Conservation (phyloP, 2,329 filamentous ascomycete genomes). For the Teratosphaeriaceae sp. region DNA sequence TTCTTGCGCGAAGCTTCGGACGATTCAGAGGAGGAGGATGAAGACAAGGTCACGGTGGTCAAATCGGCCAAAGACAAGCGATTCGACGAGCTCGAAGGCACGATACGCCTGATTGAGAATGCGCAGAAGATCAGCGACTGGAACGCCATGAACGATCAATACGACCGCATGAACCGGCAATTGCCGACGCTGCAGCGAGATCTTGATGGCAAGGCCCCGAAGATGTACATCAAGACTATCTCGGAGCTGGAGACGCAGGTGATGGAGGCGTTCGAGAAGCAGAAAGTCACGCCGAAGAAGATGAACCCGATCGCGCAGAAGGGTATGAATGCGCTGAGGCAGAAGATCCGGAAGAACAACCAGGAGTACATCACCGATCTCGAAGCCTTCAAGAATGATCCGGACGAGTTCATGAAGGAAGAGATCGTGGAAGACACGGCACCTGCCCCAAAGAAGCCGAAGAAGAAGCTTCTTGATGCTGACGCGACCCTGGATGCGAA, state of each 20-base stretch:
- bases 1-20: slow-evolving; percentile 68
- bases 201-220: slow-evolving; percentile 70
- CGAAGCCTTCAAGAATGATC: slow-evolving; percentile 77
- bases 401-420: slow-evolving; percentile 81
- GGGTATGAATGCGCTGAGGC: slow-evolving; percentile 93
- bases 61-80: slow-evolving; percentile 99
- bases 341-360: slow-evolving; percentile 98
- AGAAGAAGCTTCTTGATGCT: slow-evolving; percentile 44
- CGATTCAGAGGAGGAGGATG: slow-evolving; percentile 67
- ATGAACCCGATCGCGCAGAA: slow-evolving; percentile 96
- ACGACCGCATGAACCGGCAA: slow-evolving; percentile 56
- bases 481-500: slow-evolving; percentile 51
- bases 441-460: slow-evolving; percentile 46
- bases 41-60: slow-evolving; percentile 77
- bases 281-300: slow-evolving; percentile 94
- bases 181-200: slow-evolving; percentile 41
- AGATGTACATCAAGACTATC: slow-evolving; percentile 86
- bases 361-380: slow-evolving; percentile 88
- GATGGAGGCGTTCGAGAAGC: slow-evolving; percentile 89
- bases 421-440: slow-evolving; percentile 65
- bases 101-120: slow-evolving; percentile 88
- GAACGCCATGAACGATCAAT: slow-evolving; percentile 64
- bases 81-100: slow-evolving; percentile 84
- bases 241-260: slow-evolving; percentile 91
- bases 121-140: slow-evolving; percentile 97